phyloP scores from a whole-genome alignment of 1,139 yeast species.

The Saccharomycopsis crataegensis region DNA sequence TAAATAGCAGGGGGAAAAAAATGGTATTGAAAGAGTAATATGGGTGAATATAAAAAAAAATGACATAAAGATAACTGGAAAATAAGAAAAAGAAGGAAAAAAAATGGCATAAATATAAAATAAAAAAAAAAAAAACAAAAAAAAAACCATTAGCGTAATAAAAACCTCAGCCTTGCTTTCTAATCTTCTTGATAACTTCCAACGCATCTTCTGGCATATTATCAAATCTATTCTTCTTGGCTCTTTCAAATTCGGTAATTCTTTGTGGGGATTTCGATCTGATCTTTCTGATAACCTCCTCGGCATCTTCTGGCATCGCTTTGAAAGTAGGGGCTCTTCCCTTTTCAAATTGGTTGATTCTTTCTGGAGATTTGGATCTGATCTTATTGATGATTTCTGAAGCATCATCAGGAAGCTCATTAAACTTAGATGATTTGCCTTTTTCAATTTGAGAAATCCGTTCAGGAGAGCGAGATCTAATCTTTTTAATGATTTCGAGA shows the following conservation, averaged over 20 bases:
- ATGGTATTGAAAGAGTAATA: neutral
- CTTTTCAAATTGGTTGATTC: constrained; percentile 12
- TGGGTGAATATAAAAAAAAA: neutral
- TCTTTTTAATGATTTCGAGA: constrained; percentile 16
- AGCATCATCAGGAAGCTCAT: constrained; percentile 16
- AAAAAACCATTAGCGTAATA: neutral
- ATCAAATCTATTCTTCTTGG: constrained; percentile 15
- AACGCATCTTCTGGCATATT: constrained; percentile 19
- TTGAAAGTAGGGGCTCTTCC: neutral
- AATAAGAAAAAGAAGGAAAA: neutral
- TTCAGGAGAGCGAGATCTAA: constrained; percentile 17
- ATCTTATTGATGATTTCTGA: constrained; percentile 15
- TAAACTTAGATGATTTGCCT: neutral
- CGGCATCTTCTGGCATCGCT: constrained; percentile 18
- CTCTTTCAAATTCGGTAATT: constrained; percentile 18
- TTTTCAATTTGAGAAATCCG: constrained; percentile 11
- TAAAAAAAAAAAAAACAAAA: neutral
- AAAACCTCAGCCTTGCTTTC: constrained; percentile 2
- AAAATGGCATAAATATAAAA: neutral
- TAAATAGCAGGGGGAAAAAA: neutral
- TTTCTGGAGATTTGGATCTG: constrained; percentile 14
- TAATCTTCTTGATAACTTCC: constrained; percentile 18
- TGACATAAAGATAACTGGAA: neutral
- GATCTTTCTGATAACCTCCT: constrained; percentile 17
- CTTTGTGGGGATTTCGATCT: constrained; percentile 20